These are phyloP conservation scores for Populus davidiana DNA, from an alignment of 345 rosid genomes.

Conservation along the genomic window DNA sequence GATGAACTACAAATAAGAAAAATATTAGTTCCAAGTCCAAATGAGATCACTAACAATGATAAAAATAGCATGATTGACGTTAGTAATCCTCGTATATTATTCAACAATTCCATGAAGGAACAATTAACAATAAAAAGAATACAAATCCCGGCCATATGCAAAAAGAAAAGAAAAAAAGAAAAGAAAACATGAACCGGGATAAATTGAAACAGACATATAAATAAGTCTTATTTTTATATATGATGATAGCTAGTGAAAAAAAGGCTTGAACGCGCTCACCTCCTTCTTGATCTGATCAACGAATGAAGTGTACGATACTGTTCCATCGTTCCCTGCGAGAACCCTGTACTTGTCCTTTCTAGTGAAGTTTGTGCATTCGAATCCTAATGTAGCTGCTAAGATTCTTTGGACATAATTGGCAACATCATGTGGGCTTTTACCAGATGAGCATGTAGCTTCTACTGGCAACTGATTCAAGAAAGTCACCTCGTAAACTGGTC, in stretches of 20 bases:
- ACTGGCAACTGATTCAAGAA: slow-evolving; percentile 75
- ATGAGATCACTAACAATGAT: not conserved
- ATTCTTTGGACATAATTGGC: slow-evolving; percentile 88
- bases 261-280: slow-evolving; percentile 60
- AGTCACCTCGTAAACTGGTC: slow-evolving; percentile 84
- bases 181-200: not conserved
- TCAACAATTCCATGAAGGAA: slow-evolving; percentile 8
- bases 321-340: slow-evolving; percentile 84
- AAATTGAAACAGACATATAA: not conserved
- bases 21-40: not conserved
- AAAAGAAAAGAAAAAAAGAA: not conserved
- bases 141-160: slow-evolving; percentile 6
- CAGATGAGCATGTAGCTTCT: slow-evolving; percentile 86
- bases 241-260: slow-evolving; percentile 27
- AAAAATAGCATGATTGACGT: not conserved
- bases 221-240: not conserved
- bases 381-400: slow-evolving; percentile 77
- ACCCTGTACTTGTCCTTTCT: slow-evolving; percentile 83
- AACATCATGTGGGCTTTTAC: slow-evolving; percentile 86
- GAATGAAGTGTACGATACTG: slow-evolving; percentile 53
- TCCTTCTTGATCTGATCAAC: slow-evolving; percentile 51
- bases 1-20: not conserved
- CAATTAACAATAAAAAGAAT: slow-evolving; percentile 3
- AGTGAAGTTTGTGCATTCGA: slow-evolving; percentile 89
- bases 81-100: not conserved